Evolutionary conservation across 148 eudicot species (phyloP).

Genomic region (Vaccinium myrtillus): DNA sequence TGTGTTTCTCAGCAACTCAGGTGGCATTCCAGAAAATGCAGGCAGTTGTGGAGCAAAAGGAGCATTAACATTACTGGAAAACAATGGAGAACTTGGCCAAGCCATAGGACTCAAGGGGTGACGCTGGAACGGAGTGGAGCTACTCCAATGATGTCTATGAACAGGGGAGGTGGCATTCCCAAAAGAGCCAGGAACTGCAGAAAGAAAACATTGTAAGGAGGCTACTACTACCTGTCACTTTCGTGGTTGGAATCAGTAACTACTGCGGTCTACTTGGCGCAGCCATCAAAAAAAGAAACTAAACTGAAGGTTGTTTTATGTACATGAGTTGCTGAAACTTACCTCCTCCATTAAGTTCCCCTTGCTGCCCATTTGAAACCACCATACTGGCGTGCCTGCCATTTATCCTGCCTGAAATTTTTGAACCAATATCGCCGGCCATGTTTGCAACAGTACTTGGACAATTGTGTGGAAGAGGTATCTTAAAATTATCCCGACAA

Average conservation of each 20-base stretch:
- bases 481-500: constrained; percentile 27
- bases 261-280: neutral
- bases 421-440: constrained; percentile 28
- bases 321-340: constrained; percentile 17
- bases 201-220: constrained; percentile 1
- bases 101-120: constrained; percentile 43
- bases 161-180: constrained; percentile 30
- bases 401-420: constrained; percentile 26
- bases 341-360: constrained; percentile 49
- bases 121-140: constrained; percentile 45
- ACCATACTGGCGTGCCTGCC: constrained; percentile 30
- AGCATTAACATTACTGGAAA: constrained; percentile 38
- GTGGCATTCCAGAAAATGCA: constrained; percentile 37
- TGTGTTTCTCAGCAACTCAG: constrained; percentile 38
- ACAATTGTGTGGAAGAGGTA: constrained; percentile 25
- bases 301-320: neutral
- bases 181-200: constrained; percentile 49
- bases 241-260: neutral
- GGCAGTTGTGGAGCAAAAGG: constrained; percentile 44
- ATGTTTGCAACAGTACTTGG: constrained; percentile 30
- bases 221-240: neutral
- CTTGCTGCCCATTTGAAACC: constrained; percentile 38
- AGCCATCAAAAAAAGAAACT: neutral
- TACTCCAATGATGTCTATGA: constrained; percentile 43
- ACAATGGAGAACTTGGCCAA: constrained; percentile 50